phyloP scores from a whole-genome alignment of 805 yeast species.

The Hanseniaspora occidentalis region DNA sequence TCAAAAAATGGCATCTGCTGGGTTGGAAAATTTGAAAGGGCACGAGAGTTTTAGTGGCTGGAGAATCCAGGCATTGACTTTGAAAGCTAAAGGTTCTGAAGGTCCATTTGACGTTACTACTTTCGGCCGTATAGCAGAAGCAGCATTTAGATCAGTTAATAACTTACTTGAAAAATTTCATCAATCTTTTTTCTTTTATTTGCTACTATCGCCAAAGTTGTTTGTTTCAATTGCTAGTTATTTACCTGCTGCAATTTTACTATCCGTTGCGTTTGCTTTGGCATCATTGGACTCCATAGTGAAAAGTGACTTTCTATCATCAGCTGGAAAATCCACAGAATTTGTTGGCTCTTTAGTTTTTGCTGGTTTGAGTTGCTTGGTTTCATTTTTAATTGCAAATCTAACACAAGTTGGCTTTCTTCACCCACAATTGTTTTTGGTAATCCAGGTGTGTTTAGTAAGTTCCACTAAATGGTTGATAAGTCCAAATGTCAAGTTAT shows the following conservation, averaged over 20 bases:
- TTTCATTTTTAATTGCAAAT: slow-evolving; percentile 12
- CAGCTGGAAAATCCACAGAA: slow-evolving; percentile 7
- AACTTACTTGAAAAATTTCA: slow-evolving; percentile 91
- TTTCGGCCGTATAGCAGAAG: slow-evolving; percentile 82
- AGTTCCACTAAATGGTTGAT: slow-evolving; percentile 14
- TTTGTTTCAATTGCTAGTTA: slow-evolving; percentile 94
- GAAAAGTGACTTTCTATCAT: slow-evolving; percentile 20
- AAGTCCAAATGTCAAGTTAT: slow-evolving; percentile 11
- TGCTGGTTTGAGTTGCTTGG: slow-evolving; percentile 22
- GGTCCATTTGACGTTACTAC: slow-evolving; percentile 75
- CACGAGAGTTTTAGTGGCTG: slow-evolving; percentile 92
- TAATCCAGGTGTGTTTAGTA: slow-evolving; percentile 9
- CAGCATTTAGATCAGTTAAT: slow-evolving; percentile 76
- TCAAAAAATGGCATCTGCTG: slow-evolving; percentile 56
- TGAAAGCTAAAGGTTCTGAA: slow-evolving; percentile 49
- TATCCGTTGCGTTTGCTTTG: slow-evolving; percentile 57
- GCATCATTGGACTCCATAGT: slow-evolving; percentile 50
- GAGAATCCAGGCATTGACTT: slow-evolving; percentile 83
- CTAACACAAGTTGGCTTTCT: slow-evolving; percentile 5
- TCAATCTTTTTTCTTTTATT: slow-evolving; percentile 89
- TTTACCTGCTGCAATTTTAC: slow-evolving; percentile 68
- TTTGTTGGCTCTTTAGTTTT: slow-evolving; percentile 12
- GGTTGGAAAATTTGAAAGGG: slow-evolving; percentile 47
- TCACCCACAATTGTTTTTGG: slow-evolving; percentile 6
- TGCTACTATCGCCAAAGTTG: slow-evolving; percentile 59